phyloP scores from a whole-genome alignment of 2,329 filamentous ascomycete genomes.

The Chaetomium globosum region DNA sequence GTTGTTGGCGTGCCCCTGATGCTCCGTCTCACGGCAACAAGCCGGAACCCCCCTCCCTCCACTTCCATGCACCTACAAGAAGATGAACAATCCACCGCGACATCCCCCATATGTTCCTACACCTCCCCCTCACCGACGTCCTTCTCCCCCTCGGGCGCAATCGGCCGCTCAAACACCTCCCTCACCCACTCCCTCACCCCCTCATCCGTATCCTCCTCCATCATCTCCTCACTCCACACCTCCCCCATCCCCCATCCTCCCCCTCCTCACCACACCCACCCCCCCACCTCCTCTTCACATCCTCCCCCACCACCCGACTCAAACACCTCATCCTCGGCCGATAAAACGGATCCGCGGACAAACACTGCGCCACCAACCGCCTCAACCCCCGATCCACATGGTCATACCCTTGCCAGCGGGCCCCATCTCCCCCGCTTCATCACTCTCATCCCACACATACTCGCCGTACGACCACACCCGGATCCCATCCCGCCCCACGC shows the following conservation, averaged over 20 bases:
- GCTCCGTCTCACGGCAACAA: too few relatives aligned
- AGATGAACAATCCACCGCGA: too few relatives aligned
- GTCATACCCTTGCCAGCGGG: too few relatives aligned
- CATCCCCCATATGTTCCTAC: too few relatives aligned
- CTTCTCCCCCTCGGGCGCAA: neutral
- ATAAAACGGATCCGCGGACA: conserved; percentile 9
- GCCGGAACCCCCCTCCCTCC: too few relatives aligned
- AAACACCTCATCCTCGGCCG: conserved; percentile 1
- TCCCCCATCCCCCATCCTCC: neutral
- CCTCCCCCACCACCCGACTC: neutral
- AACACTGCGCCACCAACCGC: conserved; percentile 6
- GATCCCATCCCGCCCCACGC: neutral
- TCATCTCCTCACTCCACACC: neutral
- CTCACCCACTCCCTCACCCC: neutral
- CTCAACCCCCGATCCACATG: neutral
- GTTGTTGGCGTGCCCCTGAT: too few relatives aligned
- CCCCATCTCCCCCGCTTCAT: too few relatives aligned
- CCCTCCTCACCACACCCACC: neutral
- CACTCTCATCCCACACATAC: neutral
- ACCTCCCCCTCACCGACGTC: too few relatives aligned
- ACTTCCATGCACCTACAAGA: too few relatives aligned
- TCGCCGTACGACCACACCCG: conserved; percentile 13
- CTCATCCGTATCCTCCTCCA: neutral
- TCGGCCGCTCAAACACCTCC: neutral
- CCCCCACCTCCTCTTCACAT: neutral